Percentiles rank a stretch among this genome's conserved stretches.
Evolutionary conservation across 1,284 basidiomycete species (phyloP).

Genomic region (Phellopilus nigrolimitatus): DNA sequence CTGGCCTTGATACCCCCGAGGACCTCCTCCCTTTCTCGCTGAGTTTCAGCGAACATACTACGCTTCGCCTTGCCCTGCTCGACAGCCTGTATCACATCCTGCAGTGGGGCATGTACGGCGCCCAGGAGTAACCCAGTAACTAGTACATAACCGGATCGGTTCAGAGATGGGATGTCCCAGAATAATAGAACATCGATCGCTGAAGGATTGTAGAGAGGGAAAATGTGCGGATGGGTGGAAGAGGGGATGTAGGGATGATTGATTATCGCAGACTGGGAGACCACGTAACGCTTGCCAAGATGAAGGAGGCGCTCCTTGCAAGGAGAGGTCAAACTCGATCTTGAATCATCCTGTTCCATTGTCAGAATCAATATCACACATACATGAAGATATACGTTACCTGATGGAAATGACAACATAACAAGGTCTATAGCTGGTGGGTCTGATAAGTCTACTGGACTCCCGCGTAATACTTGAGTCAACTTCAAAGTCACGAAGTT

Average conservation of each 20-base stretch:
- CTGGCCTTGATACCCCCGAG: slow-evolving; percentile 61
- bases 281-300: slow-evolving; percentile 41
- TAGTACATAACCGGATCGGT: slow-evolving; percentile 57
- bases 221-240: slow-evolving; percentile 50
- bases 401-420: slow-evolving; percentile 44
- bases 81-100: slow-evolving; percentile 50
- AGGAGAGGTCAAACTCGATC: slow-evolving; percentile 25
- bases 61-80: slow-evolving; percentile 64
- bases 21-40: slow-evolving; percentile 62
- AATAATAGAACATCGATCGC: slow-evolving; percentile 69
- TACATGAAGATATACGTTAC: slow-evolving; percentile 30
- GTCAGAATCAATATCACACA: slow-evolving; percentile 20
- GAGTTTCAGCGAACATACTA: slow-evolving; percentile 88
- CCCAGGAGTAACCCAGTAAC: slow-evolving; percentile 60
- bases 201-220: slow-evolving; percentile 75
- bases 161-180: slow-evolving; percentile 61
- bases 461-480: slow-evolving; percentile 48
- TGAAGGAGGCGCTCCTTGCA: slow-evolving; percentile 44
- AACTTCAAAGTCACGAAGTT: slow-evolving; percentile 52
- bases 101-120: slow-evolving; percentile 59
- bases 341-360: slow-evolving; percentile 25
- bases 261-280: slow-evolving; percentile 34
- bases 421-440: slow-evolving; percentile 56
- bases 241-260: slow-evolving; percentile 62
- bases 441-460: slow-evolving; percentile 33